These are phyloP conservation scores for Hibiscus trionum DNA, from an alignment of 345 rosid species.

Conservation along the genomic window DNA sequence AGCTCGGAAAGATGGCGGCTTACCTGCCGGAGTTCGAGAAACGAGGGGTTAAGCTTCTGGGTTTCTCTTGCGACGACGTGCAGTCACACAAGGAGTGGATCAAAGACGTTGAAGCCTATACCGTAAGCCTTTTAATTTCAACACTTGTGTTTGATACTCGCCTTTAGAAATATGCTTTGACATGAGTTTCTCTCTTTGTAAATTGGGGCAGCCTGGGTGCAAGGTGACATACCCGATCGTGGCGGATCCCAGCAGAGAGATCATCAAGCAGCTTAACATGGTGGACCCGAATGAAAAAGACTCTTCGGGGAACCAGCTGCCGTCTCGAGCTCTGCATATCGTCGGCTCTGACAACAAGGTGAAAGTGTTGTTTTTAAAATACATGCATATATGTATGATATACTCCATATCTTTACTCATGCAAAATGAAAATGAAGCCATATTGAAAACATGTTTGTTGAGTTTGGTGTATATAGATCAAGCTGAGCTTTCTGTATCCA, in stretches of 20 bases:
- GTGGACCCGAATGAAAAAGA: slow-evolving; percentile 63
- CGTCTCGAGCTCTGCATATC: slow-evolving; percentile 72
- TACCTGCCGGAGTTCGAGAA: slow-evolving; percentile 40
- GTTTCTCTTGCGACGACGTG: slow-evolving; percentile 69
- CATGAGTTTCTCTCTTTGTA: no score
- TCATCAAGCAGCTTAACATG: slow-evolving; percentile 68
- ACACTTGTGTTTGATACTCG: no score
- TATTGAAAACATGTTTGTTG: background rate
- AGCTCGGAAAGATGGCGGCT: slow-evolving; percentile 59
- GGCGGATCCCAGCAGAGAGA: slow-evolving; percentile 55
- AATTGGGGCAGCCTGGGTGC: slow-evolving; percentile 29
- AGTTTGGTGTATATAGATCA: slow-evolving; percentile 30
- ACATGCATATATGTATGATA: no score
- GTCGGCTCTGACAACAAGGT: slow-evolving; percentile 65
- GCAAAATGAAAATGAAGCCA: no score
- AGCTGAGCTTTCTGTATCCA: slow-evolving; percentile 70
- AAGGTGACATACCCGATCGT: slow-evolving; percentile 65
- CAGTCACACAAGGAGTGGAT: slow-evolving; percentile 60
- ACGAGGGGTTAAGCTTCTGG: slow-evolving; percentile 67
- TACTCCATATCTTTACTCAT: no score
- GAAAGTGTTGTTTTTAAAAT: background rate
- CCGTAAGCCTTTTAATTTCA: no score
- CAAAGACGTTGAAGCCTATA: slow-evolving; percentile 66
- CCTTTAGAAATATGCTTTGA: no score
- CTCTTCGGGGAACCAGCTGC: slow-evolving; percentile 25